These are phyloP conservation scores for Aspergillus heteromorphus DNA, from an alignment of 495 filamentous ascomycete genomes.

Conservation along the genomic window DNA sequence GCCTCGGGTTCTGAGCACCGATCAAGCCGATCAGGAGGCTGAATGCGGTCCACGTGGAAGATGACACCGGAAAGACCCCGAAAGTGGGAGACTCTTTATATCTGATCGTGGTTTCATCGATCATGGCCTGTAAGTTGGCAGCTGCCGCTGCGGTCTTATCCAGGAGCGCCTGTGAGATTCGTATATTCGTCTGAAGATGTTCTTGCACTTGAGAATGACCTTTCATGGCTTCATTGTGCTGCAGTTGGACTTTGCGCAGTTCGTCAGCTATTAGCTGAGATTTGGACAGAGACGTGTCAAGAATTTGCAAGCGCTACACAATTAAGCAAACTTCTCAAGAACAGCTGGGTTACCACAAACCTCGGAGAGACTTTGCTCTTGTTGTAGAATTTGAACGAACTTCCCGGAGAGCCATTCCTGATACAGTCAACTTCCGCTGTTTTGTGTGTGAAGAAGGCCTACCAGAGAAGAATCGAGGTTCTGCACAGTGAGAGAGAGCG, in stretches of 20 bases:
- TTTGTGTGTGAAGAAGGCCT: neutral
- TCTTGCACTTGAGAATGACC: conserved; percentile 31
- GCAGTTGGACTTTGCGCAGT: conserved; percentile 32
- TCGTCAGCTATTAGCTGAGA: conserved; percentile 31
- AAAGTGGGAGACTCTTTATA: conserved; percentile 27
- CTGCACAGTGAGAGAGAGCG: conserved; percentile 26
- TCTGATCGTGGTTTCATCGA: conserved; percentile 36
- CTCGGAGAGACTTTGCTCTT: conserved; percentile 29
- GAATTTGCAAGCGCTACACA: conserved; percentile 30
- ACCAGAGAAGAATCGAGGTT: conserved; percentile 30
- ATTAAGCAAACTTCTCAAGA: conserved; percentile 9
- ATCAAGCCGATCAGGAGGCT: conserved; percentile 21
- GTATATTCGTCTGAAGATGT: conserved; percentile 26
- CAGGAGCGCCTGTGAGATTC: conserved; percentile 34
- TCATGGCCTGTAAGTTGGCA: conserved; percentile 33
- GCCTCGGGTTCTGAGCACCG: conserved; percentile 20
- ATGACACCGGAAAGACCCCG: conserved; percentile 14
- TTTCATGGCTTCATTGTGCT: conserved; percentile 31
- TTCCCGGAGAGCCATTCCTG: conserved; percentile 31
- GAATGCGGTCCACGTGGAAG: conserved; percentile 21
- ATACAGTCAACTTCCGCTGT: conserved; percentile 1
- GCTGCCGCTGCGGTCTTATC: conserved; percentile 33
- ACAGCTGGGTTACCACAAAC: conserved; percentile 14
- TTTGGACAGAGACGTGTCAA: conserved; percentile 31
- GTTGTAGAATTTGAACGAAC: conserved; percentile 25